A percentile compares a stretch with the other conserved stretches of the same genome.
phyloP scores from a whole-genome alignment of 495 filamentous ascomycete species.

The Collariella sp. region DNA sequence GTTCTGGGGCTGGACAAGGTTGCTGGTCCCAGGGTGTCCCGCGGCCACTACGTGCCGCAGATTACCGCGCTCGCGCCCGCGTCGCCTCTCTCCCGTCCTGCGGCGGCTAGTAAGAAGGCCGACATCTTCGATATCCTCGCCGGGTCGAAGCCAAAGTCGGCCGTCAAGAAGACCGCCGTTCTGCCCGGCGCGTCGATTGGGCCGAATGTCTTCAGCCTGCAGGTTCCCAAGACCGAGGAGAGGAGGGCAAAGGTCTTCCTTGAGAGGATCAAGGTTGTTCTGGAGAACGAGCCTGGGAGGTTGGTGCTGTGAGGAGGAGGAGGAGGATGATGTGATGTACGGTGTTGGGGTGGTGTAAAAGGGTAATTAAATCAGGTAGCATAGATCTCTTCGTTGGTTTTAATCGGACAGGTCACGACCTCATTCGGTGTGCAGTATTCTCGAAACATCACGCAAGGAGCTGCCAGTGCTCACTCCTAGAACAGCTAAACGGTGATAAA shows the following conservation, averaged over 20 bases:
- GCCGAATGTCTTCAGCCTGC: conserved; percentile 73
- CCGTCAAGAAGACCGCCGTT: conserved; percentile 20
- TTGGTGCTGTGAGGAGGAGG: conserved; percentile 52
- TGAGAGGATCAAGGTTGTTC: conserved; percentile 66
- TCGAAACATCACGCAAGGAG: background rate
- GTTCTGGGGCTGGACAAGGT: conserved; percentile 61
- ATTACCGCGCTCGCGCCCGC: conserved; percentile 51
- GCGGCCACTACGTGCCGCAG: conserved; percentile 61
- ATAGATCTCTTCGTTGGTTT: conserved; percentile 1
- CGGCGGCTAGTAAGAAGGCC: conserved; percentile 51
- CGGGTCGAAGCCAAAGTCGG: conserved; percentile 30
- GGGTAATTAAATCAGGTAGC: background rate
- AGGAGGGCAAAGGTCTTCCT: conserved; percentile 71
- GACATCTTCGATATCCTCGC: conserved; percentile 78
- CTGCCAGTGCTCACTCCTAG: too few relatives aligned
- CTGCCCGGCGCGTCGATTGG: conserved; percentile 36
- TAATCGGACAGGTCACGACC: background rate
- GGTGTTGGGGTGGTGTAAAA: background rate
- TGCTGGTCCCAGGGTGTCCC: conserved; percentile 32
- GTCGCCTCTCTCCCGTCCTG: conserved; percentile 23
- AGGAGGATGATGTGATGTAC: background rate
- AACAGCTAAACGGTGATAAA: too few relatives aligned
- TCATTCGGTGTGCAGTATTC: background rate
- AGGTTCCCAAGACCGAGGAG: conserved; percentile 68
- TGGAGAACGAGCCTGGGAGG: conserved; percentile 75